Base-by-base conservation (phyloP, 768 basidiomycete genomes). In the Rhizopogon salebrosus region DNA sequence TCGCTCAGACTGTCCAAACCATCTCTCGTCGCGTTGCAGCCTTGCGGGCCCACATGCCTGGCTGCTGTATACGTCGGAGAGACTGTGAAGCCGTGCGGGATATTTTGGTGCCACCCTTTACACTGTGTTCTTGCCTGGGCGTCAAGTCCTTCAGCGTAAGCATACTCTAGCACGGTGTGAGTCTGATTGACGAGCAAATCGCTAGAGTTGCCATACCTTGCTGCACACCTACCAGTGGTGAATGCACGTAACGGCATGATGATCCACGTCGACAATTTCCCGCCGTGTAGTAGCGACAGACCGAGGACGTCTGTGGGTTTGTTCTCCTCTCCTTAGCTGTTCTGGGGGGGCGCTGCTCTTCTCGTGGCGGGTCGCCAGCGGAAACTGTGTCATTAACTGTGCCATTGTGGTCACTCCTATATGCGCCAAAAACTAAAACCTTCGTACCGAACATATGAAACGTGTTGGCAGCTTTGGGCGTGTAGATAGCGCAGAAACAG, bases 211-310 rank as follows among this genome's bases (percentile, higher is more conserved):
- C 31, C 22, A 3, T 34, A 46, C 45, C 31, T 34, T 34, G 20
- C 22, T 31, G 45, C 14, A 16, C 45, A 22, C 14, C 22, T n/a
- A 50, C 9, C 48, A 26, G 37, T 18, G 54, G 37, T 11, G 38
- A 3, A 41, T 68, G 66, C 26, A 43, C 16, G 55, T 70, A 68
- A 1, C 60, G 60, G 52, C 67, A 70, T 13, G 46, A 40, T 20
- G 58, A 42, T 26, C 66, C 66, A 37, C 61, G 64, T 35, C 63
- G 64, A 24, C 68, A 70, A 7, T 50, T 51, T 14, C 64, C 64
- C 2, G 57, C 48, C 37, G 57, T 58, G 24, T 64, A 59, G 51
- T 63, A 68, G 56, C 67, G 55, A 51, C 67, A 68, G 27, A 54
- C 13, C 5, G 43, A 26, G 2, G 38, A 23, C 14, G 20, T 22